These are phyloP conservation scores for Barbatosphaeria neglecta DNA, from an alignment of 495 filamentous ascomycete genomes.

Conservation along the genomic window DNA sequence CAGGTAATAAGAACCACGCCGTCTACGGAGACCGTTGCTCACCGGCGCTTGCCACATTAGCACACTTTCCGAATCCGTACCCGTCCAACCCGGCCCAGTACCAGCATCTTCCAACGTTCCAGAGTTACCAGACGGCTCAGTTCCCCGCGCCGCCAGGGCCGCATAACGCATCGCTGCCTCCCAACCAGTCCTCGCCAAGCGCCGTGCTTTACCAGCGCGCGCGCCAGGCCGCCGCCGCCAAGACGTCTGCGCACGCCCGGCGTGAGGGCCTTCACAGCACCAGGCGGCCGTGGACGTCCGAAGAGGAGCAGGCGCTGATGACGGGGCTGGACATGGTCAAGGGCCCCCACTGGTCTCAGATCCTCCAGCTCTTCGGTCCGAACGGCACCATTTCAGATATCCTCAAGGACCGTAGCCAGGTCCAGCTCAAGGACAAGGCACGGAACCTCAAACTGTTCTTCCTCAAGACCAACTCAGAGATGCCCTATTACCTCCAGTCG, in stretches of 20 bases:
- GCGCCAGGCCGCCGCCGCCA: slow-evolving; percentile 68
- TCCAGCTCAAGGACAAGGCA: slow-evolving; percentile 92
- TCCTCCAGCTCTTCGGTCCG: slow-evolving; percentile 75
- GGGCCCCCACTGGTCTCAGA: slow-evolving; percentile 93
- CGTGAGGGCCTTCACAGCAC: slow-evolving; percentile 72
- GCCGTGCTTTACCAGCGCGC: slow-evolving; percentile 72
- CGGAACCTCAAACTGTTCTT: slow-evolving; percentile 93
- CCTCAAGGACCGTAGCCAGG: slow-evolving; percentile 86
- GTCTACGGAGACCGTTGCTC: too few species aligned
- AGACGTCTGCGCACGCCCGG: slow-evolving; percentile 61
- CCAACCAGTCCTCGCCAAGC: slow-evolving; percentile 65
- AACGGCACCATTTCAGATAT: slow-evolving; percentile 75
- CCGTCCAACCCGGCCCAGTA: slow-evolving; percentile 3
- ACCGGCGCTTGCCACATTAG: too few species aligned
- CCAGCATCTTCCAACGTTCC: slow-evolving; percentile 9
- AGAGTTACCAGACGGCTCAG: slow-evolving; percentile 4
- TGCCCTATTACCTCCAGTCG: slow-evolving; percentile 79
- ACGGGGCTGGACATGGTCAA: slow-evolving; percentile 82
- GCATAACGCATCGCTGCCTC: slow-evolving; percentile 34
- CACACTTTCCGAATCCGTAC: not conserved
- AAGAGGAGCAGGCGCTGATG: slow-evolving; percentile 90
- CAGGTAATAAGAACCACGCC: too few species aligned
- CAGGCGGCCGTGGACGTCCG: slow-evolving; percentile 76
- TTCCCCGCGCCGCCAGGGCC: not conserved
- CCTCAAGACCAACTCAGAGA: slow-evolving; percentile 84